These are phyloP conservation scores for Pisolithus thermaeus DNA, from an alignment of 1,284 basidiomycete species.

Conservation along the genomic window DNA sequence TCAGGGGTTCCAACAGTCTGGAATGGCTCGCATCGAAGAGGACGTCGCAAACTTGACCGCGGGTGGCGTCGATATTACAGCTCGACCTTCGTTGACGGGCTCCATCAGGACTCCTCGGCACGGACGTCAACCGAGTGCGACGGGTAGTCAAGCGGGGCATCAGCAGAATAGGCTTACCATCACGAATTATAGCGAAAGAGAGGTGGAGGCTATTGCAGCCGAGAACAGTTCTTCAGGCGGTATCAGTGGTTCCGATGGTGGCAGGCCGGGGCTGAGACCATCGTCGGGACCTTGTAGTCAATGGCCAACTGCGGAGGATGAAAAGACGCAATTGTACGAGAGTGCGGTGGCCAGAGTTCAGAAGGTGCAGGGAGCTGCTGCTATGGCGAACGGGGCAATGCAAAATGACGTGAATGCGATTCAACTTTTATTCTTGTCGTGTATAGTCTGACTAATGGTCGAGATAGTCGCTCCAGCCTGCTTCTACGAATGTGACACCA, in stretches of 20 bases:
- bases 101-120: background rate
- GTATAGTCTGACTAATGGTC: background rate
- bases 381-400: constrained; percentile 24
- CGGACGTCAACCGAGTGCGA: constrained; percentile 23
- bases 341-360: constrained; percentile 59
- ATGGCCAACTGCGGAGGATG: constrained; percentile 59
- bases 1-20: constrained; percentile 8
- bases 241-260: constrained; percentile 6
- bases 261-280: no score
- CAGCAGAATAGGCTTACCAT: constrained; percentile 31
- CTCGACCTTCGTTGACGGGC: constrained; percentile 4
- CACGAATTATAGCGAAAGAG: constrained; percentile 31
- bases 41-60: constrained; percentile 4
- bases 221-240: constrained; percentile 15
- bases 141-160: background rate
- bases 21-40: constrained; percentile 22
- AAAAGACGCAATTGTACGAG: constrained; percentile 63
- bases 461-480: background rate
- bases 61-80: constrained; percentile 2
- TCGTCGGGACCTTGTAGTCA: constrained; percentile 8
- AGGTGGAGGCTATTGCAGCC: constrained; percentile 18
- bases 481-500: constrained; percentile 12
- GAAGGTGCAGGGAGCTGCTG: constrained; percentile 42
- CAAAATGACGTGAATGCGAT: constrained; percentile 19
- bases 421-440: background rate